These are phyloP conservation scores for Meira nashicola DNA, from an alignment of 1,284 basidiomycete genomes.

Conservation along the genomic window DNA sequence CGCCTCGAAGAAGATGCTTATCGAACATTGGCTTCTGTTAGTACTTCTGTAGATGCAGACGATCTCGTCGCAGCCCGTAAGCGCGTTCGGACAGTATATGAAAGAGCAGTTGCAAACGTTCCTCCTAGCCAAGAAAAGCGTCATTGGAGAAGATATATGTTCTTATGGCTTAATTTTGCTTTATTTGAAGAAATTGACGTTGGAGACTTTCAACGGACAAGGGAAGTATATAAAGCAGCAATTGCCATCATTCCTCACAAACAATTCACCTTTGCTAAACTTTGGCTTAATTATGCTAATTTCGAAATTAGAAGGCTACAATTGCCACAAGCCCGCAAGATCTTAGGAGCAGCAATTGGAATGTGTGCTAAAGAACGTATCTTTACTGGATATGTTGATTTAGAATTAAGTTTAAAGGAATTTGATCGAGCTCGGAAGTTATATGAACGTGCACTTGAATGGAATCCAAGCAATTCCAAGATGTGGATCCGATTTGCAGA, in stretches of 20 bases:
- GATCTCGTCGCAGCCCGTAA: conserved; percentile 57
- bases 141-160: conserved; percentile 78
- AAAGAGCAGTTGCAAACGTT: conserved; percentile 90
- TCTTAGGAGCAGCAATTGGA: conserved; percentile 84
- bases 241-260: conserved; percentile 87
- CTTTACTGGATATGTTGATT: conserved; percentile 45
- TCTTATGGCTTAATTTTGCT: conserved; percentile 92
- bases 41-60: conserved; percentile 19
- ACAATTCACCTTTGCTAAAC: conserved; percentile 91
- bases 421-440: conserved; percentile 88
- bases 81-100: conserved; percentile 86
- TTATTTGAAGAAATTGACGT: conserved; percentile 94
- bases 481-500: conserved; percentile 95
- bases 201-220: conserved; percentile 76
- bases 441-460: conserved; percentile 79
- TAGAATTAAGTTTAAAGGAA: conserved; percentile 59
- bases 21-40: conserved; percentile 56
- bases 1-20: conserved; percentile 86
- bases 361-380: conserved; percentile 84
- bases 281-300: conserved; percentile 69
- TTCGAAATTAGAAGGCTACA: conserved; percentile 87
- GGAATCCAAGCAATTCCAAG: conserved; percentile 45
- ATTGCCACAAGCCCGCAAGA: conserved; percentile 76
- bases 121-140: conserved; percentile 81
- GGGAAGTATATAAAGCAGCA: conserved; percentile 89